These are phyloP conservation scores for Russula abietina DNA, from an alignment of 768 basidiomycete genomes.

Conservation along the genomic window DNA sequence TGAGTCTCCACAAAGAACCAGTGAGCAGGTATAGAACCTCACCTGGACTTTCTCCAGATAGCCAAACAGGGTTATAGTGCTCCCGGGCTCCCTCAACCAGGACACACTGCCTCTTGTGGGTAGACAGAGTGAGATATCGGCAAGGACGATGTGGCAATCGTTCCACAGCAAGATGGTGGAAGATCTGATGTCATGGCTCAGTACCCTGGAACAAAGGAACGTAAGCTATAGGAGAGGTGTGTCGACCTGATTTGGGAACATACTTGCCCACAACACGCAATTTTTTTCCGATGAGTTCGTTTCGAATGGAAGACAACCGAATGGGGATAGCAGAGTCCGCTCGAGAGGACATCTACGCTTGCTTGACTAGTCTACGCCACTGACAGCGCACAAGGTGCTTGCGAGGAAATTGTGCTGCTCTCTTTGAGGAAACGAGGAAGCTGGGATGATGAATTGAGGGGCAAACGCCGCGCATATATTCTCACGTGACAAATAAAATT, in stretches of 20 bases:
- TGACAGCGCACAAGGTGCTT: not conserved
- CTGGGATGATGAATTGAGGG: too few species aligned
- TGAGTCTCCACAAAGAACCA: not conserved
- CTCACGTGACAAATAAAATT: too few species aligned
- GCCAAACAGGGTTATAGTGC: constrained; percentile 22
- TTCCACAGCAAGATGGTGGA: constrained; percentile 19
- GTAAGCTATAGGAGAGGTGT: not conserved
- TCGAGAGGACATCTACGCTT: constrained; percentile 14
- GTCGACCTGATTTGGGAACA: constrained; percentile 1
- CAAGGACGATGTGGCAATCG: constrained; percentile 14
- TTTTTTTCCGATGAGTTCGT: constrained; percentile 23
- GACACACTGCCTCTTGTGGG: constrained; percentile 10
- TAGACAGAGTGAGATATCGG: constrained; percentile 24
- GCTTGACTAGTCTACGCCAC: not conserved
- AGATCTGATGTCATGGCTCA: constrained; percentile 21
- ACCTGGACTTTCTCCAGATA: constrained; percentile 22
- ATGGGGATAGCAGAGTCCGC: constrained; percentile 22
- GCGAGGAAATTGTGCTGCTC: not conserved
- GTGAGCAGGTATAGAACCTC: not conserved
- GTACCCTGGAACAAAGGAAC: constrained; percentile 12
- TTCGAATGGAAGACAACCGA: constrained; percentile 18
- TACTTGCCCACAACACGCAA: constrained; percentile 25
- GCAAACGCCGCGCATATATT: too few species aligned
- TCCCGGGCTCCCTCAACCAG: constrained; percentile 20
- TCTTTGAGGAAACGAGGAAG: not conserved